These are phyloP conservation scores for Passalora sequoiae DNA, from an alignment of 2,329 filamentous ascomycete species.

Conservation along the genomic window DNA sequence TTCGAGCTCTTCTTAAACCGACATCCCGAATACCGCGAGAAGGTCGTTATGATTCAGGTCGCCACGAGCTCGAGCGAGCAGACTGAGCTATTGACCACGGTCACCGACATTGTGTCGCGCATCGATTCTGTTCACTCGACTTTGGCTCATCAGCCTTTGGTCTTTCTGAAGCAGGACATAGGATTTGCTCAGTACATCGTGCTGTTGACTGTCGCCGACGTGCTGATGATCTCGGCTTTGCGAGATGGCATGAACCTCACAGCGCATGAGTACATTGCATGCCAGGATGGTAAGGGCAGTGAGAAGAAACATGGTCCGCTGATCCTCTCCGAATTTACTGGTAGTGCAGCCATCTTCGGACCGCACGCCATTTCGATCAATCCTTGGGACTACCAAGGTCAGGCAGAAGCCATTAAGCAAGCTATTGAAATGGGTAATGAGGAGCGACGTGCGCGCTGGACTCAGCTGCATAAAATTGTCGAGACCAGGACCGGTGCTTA, in stretches of 20 bases:
- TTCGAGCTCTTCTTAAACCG: conserved; percentile 93
- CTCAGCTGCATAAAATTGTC: conserved; percentile 66
- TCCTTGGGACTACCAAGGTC: conserved; percentile 84
- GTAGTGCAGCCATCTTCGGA: conserved; percentile 79
- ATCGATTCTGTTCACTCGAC: conserved; percentile 91
- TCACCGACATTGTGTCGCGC: conserved; percentile 89
- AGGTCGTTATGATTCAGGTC: conserved; percentile 87
- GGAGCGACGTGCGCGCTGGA: conserved; percentile 72
- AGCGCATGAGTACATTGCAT: conserved; percentile 88
- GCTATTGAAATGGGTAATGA: conserved; percentile 74
- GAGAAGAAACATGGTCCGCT: conserved; percentile 84
- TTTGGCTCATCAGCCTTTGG: conserved; percentile 82
- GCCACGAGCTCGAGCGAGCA: conserved; percentile 87
- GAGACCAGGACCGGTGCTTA: conserved; percentile 75
- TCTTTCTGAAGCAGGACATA: conserved; percentile 93
- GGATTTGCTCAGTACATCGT: conserved; percentile 91
- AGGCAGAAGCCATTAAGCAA: conserved; percentile 72
- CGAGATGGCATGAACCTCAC: conserved; percentile 97
- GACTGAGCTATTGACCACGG: conserved; percentile 76
- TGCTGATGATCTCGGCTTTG: conserved; percentile 88
- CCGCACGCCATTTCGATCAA: conserved; percentile 80
- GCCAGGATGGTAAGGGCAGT: conserved; percentile 72
- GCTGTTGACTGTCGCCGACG: conserved; percentile 81
- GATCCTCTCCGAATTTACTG: conserved; percentile 92
- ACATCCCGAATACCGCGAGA: conserved; percentile 82